Evolutionary conservation across 352 stramenopile species (phyloP).

Genomic region (Phytophthora sp.): DNA sequence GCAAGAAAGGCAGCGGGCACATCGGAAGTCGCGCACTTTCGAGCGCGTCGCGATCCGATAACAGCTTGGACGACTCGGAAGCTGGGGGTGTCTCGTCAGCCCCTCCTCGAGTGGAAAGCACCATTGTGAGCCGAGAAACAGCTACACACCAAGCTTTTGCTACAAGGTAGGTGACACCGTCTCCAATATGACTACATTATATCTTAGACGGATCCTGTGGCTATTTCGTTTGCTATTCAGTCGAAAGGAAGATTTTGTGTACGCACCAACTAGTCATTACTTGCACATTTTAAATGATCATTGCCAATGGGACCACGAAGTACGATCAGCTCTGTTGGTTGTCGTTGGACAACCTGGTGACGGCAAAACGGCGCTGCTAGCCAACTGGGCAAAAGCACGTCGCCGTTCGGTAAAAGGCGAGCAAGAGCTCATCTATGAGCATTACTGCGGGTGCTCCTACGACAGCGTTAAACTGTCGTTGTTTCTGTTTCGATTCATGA

Average conservation of each 20-base stretch:
- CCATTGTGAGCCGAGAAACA: constrained; percentile 73
- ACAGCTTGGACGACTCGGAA: constrained; percentile 32
- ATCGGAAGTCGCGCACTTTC: constrained; percentile 6
- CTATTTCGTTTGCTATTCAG: constrained; percentile 22
- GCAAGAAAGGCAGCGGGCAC: constrained; percentile 37
- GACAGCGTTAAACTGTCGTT: constrained; percentile 85
- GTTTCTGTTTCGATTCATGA: constrained; percentile 86
- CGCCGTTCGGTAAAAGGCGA: constrained; percentile 33
- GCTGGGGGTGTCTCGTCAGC: constrained; percentile 1
- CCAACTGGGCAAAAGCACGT: constrained; percentile 70
- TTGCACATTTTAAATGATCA: constrained; percentile 73
- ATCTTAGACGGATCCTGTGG: neutral
- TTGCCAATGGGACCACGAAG: constrained; percentile 52
- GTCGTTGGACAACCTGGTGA: constrained; percentile 66
- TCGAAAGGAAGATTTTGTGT: constrained; percentile 74
- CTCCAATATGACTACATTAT: too few species aligned
- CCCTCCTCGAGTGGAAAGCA: constrained; percentile 54
- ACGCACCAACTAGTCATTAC: constrained; percentile 65
- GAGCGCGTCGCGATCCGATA: constrained; percentile 16
- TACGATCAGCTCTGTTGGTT: constrained; percentile 54
- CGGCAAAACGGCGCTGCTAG: constrained; percentile 82
- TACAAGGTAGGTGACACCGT: constrained; percentile 56
- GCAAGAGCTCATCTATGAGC: constrained; percentile 80
- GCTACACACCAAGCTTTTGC: constrained; percentile 76
- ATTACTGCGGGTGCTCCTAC: constrained; percentile 83